Conservation (phyloP, 306 rosid species). For the Vachellia collinsii region DNA sequence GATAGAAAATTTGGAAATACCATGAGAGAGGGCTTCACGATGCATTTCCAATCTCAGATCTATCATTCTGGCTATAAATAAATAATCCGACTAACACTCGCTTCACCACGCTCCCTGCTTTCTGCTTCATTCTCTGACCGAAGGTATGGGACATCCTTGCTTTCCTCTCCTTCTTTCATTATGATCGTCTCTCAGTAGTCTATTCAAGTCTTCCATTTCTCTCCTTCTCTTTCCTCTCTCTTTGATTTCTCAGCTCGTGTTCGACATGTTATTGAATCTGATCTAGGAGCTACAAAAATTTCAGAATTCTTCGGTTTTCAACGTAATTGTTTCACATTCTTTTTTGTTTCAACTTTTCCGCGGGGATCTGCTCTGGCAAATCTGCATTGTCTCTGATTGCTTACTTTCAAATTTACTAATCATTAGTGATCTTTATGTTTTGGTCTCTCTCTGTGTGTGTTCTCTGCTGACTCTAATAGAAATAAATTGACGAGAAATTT, state of each 20-base stretch:
- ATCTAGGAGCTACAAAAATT: conserved; percentile 2
- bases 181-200: background rate
- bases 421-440: background rate
- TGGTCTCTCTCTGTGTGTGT: background rate
- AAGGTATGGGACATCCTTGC: conserved; percentile 29
- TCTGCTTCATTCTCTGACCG: conserved; percentile 4
- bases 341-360: background rate
- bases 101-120: conserved; percentile 12
- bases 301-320: background rate
- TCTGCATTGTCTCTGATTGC: background rate
- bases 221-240: background rate
- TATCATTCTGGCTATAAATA: conserved; percentile 15
- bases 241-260: background rate
- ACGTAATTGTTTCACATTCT: background rate
- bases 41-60: conserved; percentile 38
- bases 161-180: conserved; percentile 24
- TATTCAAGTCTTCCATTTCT: conserved; percentile 3
- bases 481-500: background rate
- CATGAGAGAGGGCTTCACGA: too few species aligned
- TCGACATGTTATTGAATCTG: background rate
- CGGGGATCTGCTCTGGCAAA: conserved; percentile 28
- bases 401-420: background rate
- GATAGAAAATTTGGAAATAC: background rate
- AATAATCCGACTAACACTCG: background rate
- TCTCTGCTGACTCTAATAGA: too few species aligned